phyloP scores from a whole-genome alignment of 495 filamentous ascomycete species.

The Terfezia claveryi region DNA sequence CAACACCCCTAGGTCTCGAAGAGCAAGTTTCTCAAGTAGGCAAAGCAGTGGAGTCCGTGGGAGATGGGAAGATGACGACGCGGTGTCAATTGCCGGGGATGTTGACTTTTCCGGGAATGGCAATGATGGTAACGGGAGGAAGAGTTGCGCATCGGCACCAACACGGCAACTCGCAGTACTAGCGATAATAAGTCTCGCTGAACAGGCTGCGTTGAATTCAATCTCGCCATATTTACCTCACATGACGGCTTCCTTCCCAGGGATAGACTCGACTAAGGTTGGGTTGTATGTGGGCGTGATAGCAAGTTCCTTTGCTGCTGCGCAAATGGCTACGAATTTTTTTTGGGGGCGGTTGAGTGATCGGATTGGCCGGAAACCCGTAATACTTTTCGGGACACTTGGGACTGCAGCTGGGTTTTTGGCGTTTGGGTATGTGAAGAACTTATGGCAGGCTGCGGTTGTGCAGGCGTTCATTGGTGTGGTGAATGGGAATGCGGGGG shows the following conservation, averaged over 20 bases:
- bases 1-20: neutral
- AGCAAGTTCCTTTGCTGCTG: slow-evolving; percentile 74
- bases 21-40: neutral
- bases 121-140: neutral
- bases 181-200: slow-evolving; percentile 69
- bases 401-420: slow-evolving; percentile 61
- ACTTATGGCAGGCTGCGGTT: slow-evolving; percentile 55
- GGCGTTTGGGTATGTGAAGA: slow-evolving; percentile 71
- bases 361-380: slow-evolving; percentile 73
- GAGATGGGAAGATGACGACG: slow-evolving; percentile 5
- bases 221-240: slow-evolving; percentile 90
- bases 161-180: slow-evolving; percentile 63
- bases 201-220: slow-evolving; percentile 90
- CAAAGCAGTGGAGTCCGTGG: slow-evolving; percentile 1
- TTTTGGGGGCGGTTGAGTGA: slow-evolving; percentile 89
- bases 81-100: slow-evolving; percentile 9
- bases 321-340: slow-evolving; percentile 60
- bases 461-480: slow-evolving; percentile 82
- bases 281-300: slow-evolving; percentile 80
- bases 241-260: slow-evolving; percentile 72
- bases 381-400: slow-evolving; percentile 69
- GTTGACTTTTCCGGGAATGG: slow-evolving; percentile 6
- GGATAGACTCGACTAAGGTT: slow-evolving; percentile 44
- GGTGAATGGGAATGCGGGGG: slow-evolving; percentile 71
- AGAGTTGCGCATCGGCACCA: slow-evolving; percentile 44